Percentiles rank a stretch among this genome's conserved stretches.
Conservation (phyloP, 495 filamentous ascomycete species). For the Hypoxylon lienhwacheense region DNA sequence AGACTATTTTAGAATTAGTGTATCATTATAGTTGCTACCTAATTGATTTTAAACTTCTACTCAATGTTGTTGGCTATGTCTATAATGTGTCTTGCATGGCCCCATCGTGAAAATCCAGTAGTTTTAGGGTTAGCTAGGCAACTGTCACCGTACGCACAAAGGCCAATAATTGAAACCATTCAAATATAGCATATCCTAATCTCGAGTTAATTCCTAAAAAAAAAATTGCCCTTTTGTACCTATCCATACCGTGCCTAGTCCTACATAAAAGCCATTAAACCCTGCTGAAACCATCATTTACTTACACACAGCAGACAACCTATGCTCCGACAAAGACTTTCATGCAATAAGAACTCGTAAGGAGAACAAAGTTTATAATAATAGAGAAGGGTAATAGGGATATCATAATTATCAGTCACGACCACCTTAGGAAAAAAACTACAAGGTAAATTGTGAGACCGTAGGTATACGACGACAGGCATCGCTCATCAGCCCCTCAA, state of each 20-base stretch:
- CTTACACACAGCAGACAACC: too few relatives aligned
- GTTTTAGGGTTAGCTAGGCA: too few relatives aligned
- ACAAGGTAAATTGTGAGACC: neutral
- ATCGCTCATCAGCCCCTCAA: neutral
- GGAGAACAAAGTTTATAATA: conserved; percentile 4
- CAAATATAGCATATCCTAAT: neutral
- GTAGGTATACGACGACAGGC: neutral
- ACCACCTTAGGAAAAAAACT: too few relatives aligned
- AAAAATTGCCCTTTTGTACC: too few relatives aligned
- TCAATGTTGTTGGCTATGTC: neutral
- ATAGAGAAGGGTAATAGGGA: conserved; percentile 15
- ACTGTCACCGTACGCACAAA: too few relatives aligned
- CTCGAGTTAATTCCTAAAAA: too few relatives aligned
- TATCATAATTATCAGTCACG: conserved; percentile 23
- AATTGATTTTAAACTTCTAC: neutral
- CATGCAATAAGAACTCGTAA: conserved; percentile 3
- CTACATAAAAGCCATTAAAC: neutral
- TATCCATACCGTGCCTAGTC: neutral
- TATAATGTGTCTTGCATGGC: neutral
- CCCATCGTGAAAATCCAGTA: too few relatives aligned
- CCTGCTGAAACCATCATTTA: neutral
- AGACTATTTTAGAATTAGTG: conserved; percentile 32
- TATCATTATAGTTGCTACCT: neutral
- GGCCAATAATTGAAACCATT: neutral
- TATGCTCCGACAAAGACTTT: conserved; percentile 16